Conservation (phyloP, 768 basidiomycete genomes). For the Pleurotus citrinopileatus region DNA sequence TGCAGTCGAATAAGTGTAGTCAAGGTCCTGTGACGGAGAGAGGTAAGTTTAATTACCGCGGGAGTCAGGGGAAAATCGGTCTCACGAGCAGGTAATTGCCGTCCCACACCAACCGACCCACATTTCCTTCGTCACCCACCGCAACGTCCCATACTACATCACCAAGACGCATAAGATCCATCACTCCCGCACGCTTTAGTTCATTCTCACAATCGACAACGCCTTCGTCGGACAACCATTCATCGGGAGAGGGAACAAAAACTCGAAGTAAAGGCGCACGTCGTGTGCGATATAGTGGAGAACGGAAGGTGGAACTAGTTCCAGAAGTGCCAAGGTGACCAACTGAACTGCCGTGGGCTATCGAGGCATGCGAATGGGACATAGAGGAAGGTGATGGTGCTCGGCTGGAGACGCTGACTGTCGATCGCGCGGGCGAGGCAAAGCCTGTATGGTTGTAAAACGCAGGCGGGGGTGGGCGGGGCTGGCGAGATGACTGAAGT, state of each 20-base stretch:
- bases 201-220: slow-evolving; percentile 83
- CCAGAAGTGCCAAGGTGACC: neutral
- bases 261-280: slow-evolving; percentile 78
- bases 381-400: slow-evolving; percentile 63
- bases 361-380: slow-evolving; percentile 40
- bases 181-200: slow-evolving; percentile 64
- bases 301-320: slow-evolving; percentile 43
- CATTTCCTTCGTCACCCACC: slow-evolving; percentile 82
- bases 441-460: slow-evolving; percentile 2
- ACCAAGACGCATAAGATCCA: slow-evolving; percentile 62
- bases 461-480: slow-evolving; percentile 16
- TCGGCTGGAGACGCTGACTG: slow-evolving; percentile 53
- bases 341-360: slow-evolving; percentile 17
- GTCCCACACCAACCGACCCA: slow-evolving; percentile 84
- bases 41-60: slow-evolving; percentile 8
- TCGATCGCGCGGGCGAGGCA: slow-evolving; percentile 21
- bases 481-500: slow-evolving; percentile 19
- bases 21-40: slow-evolving; percentile 62
- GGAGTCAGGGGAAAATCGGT: slow-evolving; percentile 18
- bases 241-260: slow-evolving; percentile 83
- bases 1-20: slow-evolving; percentile 73
- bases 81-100: slow-evolving; percentile 84
- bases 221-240: slow-evolving; percentile 82
- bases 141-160: slow-evolving; percentile 89
- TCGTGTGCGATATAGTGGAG: slow-evolving; percentile 66